Conservation (phyloP, 352 stramenopile genomes). For the Globisporangium ultimum region DNA sequence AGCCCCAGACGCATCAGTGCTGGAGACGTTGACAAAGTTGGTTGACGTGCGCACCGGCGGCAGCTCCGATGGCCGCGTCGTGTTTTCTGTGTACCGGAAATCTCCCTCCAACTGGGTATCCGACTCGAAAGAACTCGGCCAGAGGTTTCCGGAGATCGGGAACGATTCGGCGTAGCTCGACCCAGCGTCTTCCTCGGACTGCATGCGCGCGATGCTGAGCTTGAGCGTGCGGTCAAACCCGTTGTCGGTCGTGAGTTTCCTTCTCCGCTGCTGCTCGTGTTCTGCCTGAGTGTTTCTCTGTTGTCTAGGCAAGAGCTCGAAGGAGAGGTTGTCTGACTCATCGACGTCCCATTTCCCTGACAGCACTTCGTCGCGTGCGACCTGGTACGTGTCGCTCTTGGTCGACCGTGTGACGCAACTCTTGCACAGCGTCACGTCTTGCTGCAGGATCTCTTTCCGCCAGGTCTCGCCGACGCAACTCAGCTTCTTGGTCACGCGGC, state of each 20-base stretch:
- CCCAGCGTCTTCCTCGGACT: slow-evolving; percentile 6
- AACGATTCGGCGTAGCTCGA: slow-evolving; percentile 8
- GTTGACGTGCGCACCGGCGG: slow-evolving; percentile 1
- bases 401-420: slow-evolving; percentile 6
- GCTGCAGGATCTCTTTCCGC: slow-evolving; percentile 10
- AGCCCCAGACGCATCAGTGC: neutral
- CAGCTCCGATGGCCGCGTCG: slow-evolving; percentile 5
- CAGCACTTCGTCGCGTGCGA: slow-evolving; percentile 16
- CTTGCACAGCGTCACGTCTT: slow-evolving; percentile 11
- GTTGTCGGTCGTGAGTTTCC: neutral
- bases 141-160: slow-evolving; percentile 6
- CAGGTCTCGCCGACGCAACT: slow-evolving; percentile 5
- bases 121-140: slow-evolving; percentile 13
- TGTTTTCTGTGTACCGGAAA: neutral
- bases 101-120: neutral
- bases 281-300: slow-evolving; percentile 5
- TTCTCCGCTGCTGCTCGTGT: slow-evolving; percentile 7
- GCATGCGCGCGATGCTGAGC: slow-evolving; percentile 13
- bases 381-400: slow-evolving; percentile 4
- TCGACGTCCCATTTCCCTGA: slow-evolving; percentile 14
- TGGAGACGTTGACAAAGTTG: slow-evolving; percentile 4
- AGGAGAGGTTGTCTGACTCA: slow-evolving; percentile 5
- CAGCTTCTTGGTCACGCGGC: slow-evolving; percentile 12
- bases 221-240: slow-evolving; percentile 12
- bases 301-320: slow-evolving; percentile 9